Percentiles rank a stretch among this genome's conserved stretches.
Conservation (phyloP, 2,329 filamentous ascomycete genomes). For the Pestalotiopsis sp. region DNA sequence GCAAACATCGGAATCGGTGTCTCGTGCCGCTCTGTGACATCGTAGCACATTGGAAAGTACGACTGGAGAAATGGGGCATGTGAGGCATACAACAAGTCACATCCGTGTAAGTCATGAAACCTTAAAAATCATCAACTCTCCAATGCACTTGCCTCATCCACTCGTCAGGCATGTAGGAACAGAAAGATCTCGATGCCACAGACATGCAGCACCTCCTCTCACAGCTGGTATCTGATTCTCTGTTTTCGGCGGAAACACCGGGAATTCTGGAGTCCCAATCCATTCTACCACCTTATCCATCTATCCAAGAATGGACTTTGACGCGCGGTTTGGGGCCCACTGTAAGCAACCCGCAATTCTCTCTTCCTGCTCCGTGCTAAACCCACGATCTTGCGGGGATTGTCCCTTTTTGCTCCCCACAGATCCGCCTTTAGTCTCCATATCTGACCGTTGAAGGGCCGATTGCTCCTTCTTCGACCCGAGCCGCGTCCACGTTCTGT, state of each 20-base stretch:
- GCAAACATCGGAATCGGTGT: background rate
- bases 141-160: background rate
- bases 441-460: constrained; percentile 11
- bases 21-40: background rate
- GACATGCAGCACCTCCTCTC: no score
- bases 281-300: background rate
- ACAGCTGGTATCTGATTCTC: no score
- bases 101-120: background rate
- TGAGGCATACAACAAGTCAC: background rate
- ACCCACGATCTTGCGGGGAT: background rate
- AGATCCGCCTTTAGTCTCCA: constrained; percentile 8
- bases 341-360: background rate
- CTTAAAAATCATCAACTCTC: background rate
- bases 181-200: no score
- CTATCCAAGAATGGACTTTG: background rate
- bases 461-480: constrained; percentile 4
- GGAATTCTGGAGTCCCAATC: background rate
- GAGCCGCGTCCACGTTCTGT: background rate
- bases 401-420: background rate
- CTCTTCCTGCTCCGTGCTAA: background rate
- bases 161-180: no score
- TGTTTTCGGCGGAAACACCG: no score
- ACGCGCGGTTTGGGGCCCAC: background rate
- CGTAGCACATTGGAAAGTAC: background rate
- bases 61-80: background rate